Evolutionary conservation across 1,284 basidiomycete species (phyloP).

Genomic region (Sporisorium exsertum): DNA sequence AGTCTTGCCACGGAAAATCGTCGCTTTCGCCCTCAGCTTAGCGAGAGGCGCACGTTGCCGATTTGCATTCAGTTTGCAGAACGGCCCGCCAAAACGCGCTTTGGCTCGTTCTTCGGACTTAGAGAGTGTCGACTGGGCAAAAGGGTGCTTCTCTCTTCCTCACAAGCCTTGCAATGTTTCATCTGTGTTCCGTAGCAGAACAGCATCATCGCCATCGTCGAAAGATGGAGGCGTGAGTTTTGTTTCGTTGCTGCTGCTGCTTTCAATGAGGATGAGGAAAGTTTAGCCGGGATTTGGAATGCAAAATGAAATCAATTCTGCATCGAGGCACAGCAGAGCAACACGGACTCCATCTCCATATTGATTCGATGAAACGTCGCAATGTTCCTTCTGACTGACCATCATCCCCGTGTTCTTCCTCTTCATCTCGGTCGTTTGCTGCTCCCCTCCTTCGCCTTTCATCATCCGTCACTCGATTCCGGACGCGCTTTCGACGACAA

Average conservation of each 20-base stretch:
- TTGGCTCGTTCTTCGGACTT: no score
- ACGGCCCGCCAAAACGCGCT: not conserved
- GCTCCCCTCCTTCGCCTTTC: not conserved
- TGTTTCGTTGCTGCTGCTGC: no score
- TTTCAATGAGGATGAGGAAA: no score
- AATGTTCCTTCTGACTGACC: not conserved
- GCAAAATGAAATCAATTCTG: conserved; percentile 2
- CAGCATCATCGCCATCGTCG: no score
- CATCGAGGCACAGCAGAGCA: not conserved
- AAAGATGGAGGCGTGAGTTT: no score
- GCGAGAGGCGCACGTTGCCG: conserved; percentile 17
- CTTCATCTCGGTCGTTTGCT: no score
- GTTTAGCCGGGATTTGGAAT: not conserved
- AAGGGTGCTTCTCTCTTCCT: no score
- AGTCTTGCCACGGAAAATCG: not conserved
- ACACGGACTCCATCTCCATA: not conserved
- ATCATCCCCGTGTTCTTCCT: not conserved
- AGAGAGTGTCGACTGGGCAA: no score
- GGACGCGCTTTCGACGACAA: not conserved
- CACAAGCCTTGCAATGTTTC: no score
- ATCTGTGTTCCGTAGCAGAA: no score
- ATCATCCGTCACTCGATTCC: no score
- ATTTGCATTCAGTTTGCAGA: conserved; percentile 5
- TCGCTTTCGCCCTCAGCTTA: not conserved
- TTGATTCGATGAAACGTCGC: not conserved